Conservation (phyloP, 2,329 filamentous ascomycete genomes). For the Colletotrichum tabaci region DNA sequence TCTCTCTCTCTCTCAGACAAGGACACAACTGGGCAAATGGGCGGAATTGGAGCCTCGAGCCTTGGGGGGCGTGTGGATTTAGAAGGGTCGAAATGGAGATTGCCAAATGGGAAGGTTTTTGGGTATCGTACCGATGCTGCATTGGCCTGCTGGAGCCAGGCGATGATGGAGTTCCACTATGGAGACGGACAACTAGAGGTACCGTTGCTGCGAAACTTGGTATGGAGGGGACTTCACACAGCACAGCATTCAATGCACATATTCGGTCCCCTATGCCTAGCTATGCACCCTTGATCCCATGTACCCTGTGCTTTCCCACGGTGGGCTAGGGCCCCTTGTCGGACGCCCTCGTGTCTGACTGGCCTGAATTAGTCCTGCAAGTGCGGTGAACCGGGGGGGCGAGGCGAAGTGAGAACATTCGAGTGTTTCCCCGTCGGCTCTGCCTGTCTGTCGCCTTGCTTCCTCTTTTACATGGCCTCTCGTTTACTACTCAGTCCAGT, state of each 20-base stretch:
- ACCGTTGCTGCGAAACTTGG: neutral
- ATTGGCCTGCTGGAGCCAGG: slow-evolving; percentile 39
- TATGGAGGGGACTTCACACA: neutral
- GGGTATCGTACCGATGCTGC: slow-evolving; percentile 41
- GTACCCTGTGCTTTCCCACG: slow-evolving; percentile 24
- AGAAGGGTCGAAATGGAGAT: slow-evolving; percentile 42
- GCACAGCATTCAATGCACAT: slow-evolving; percentile 1
- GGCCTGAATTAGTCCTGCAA: slow-evolving; percentile 25
- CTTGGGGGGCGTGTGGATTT: slow-evolving; percentile 1
- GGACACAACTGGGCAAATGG: slow-evolving; percentile 1
- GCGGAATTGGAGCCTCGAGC: too few relatives aligned
- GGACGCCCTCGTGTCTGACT: slow-evolving; percentile 21
- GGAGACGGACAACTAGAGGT: slow-evolving; percentile 17
- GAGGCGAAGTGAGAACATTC: neutral
- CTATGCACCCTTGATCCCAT: slow-evolving; percentile 13
- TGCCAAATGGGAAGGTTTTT: slow-evolving; percentile 43
- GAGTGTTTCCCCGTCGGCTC: slow-evolving; percentile 7
- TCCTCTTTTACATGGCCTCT: neutral
- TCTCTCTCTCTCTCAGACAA: neutral
- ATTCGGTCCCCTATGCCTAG: slow-evolving; percentile 11
- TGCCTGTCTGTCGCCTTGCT: neutral
- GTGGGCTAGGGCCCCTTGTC: slow-evolving; percentile 23
- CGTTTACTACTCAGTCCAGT: neutral
- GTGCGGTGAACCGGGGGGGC: slow-evolving; percentile 9
- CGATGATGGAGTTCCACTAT: slow-evolving; percentile 39